These are phyloP conservation scores for Tricladium varicosporioides DNA, from an alignment of 2,329 filamentous ascomycete genomes.

Conservation along the genomic window DNA sequence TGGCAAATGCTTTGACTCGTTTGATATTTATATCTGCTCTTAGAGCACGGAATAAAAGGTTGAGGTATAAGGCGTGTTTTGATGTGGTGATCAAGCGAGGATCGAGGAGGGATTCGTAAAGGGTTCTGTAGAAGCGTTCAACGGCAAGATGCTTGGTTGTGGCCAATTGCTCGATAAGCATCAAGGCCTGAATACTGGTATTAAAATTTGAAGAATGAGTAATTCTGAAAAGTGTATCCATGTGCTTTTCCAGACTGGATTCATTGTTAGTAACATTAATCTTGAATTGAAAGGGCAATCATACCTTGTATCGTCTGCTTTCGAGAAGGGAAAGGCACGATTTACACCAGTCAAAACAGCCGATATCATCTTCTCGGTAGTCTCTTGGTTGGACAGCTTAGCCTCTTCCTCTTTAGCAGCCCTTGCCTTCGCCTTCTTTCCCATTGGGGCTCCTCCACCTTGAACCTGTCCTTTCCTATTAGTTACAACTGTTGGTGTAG, in stretches of 20 bases:
- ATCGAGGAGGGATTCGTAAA: slow-evolving; percentile 93
- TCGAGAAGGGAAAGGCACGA: slow-evolving; percentile 89
- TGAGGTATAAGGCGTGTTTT: slow-evolving; percentile 93
- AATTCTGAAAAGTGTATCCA: slow-evolving; percentile 92
- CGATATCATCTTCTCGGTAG: slow-evolving; percentile 87
- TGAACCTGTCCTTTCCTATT: slow-evolving; percentile 51
- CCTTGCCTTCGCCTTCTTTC: slow-evolving; percentile 49
- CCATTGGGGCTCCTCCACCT: slow-evolving; percentile 50
- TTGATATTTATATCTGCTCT: slow-evolving; percentile 89
- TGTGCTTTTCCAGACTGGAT: slow-evolving; percentile 73
- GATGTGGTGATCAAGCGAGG: slow-evolving; percentile 85
- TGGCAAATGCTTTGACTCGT: slow-evolving; percentile 92
- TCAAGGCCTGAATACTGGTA: slow-evolving; percentile 91
- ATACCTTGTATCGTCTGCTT: slow-evolving; percentile 72
- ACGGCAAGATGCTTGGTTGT: slow-evolving; percentile 75
- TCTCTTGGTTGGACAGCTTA: slow-evolving; percentile 38
- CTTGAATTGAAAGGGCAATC: slow-evolving; percentile 26
- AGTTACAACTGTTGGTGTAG: slow-evolving; percentile 39
- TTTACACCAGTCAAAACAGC: slow-evolving; percentile 93
- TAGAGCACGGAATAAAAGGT: slow-evolving; percentile 82
- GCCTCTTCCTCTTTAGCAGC: slow-evolving; percentile 38
- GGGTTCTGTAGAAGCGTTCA: slow-evolving; percentile 90
- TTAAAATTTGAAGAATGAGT: slow-evolving; percentile 99
- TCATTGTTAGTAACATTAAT: slow-evolving; percentile 23
- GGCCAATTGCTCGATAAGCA: slow-evolving; percentile 91